Percentiles rank a stretch among this genome's conserved stretches.
Conservation (phyloP, 1,284 basidiomycete species). For the Chondrostereum purpureum region DNA sequence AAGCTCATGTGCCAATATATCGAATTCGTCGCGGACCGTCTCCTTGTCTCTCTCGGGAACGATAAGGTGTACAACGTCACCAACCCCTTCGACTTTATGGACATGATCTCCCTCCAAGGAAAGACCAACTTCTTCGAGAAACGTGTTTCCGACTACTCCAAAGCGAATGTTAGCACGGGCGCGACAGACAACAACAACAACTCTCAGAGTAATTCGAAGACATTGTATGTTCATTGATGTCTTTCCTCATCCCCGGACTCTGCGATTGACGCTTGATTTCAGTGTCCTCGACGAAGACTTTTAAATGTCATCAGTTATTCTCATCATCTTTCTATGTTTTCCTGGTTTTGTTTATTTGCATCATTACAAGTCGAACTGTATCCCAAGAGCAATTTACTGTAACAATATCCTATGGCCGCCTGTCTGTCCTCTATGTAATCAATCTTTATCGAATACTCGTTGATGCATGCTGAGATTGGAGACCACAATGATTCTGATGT, state of each 20-base stretch:
- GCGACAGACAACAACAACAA: no score
- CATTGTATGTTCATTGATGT: neutral
- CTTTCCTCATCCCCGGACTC: neutral
- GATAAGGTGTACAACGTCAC: constrained; percentile 66
- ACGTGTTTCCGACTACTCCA: constrained; percentile 72
- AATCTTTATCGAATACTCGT: no score
- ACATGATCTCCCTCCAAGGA: constrained; percentile 80
- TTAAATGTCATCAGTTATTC: no score
- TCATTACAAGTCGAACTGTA: no score
- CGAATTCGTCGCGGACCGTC: constrained; percentile 92
- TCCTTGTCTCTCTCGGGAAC: constrained; percentile 78
- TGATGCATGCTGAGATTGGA: no score
- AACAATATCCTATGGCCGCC: no score
- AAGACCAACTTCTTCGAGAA: constrained; percentile 73
- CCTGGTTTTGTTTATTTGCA: no score
- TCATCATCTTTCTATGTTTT: no score
- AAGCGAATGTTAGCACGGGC: constrained; percentile 29
- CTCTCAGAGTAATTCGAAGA: neutral
- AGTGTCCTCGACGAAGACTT: neutral
- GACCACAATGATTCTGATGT: no score
- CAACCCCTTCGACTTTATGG: constrained; percentile 84
- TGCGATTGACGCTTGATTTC: neutral
- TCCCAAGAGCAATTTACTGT: no score
- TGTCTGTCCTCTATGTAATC: no score
- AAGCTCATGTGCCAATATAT: constrained; percentile 92